A percentile compares a stretch with the other conserved stretches of the same genome.
These are phyloP conservation scores for Kwoniella shivajii DNA, from an alignment of 1,284 basidiomycete genomes.

Conservation along the genomic window DNA sequence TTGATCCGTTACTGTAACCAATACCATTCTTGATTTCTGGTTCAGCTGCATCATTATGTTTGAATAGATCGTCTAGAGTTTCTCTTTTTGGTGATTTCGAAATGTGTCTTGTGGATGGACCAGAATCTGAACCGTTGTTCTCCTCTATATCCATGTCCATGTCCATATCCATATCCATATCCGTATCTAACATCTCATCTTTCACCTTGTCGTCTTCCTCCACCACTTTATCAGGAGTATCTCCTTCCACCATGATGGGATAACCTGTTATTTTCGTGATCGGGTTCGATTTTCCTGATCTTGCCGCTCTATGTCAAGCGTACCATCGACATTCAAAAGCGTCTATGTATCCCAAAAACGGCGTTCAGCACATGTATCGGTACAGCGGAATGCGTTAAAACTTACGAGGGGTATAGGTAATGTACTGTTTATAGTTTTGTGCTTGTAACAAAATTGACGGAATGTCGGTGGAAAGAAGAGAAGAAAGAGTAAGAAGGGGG, in stretches of 20 bases:
- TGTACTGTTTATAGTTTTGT: no score
- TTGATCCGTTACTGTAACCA: no score
- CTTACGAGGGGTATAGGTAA: no score
- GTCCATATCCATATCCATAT: no score
- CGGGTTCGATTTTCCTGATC: background rate
- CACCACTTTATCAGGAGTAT: background rate
- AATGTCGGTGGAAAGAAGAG: no score
- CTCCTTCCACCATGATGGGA: background rate
- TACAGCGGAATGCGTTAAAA: no score
- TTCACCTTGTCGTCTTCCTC: background rate
- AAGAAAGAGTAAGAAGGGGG: background rate
- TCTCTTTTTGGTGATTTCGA: no score
- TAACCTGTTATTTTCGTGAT: background rate
- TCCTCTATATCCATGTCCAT: no score
- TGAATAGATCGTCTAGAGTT: background rate
- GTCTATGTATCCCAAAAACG: background rate
- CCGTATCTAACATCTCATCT: background rate
- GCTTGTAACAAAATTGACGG: no score
- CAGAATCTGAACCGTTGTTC: no score
- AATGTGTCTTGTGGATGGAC: no score
- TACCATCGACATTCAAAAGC: background rate
- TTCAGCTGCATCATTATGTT: background rate
- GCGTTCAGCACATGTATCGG: no score
- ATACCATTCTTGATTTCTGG: background rate
- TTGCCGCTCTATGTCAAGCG: conserved; percentile 2